Evolutionary conservation across 2,329 filamentous ascomycete species (phyloP).

Genomic region (Alternaria atra): DNA sequence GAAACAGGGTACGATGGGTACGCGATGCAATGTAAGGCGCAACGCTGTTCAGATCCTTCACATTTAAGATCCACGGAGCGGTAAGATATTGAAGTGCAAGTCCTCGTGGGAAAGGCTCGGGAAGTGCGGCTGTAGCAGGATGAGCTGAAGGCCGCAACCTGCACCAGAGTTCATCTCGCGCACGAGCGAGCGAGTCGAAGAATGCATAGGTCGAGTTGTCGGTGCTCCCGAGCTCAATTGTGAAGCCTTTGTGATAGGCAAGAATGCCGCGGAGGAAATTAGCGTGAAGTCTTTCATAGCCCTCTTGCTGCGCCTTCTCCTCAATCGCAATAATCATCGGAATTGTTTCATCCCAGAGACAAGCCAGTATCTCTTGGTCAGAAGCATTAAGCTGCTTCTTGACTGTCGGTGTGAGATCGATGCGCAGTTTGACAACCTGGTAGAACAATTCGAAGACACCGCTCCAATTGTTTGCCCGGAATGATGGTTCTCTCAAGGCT

Average conservation of each 20-base stretch:
- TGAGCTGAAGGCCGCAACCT: constrained; percentile 30
- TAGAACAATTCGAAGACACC: constrained; percentile 33
- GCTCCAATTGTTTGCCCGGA: constrained; percentile 36
- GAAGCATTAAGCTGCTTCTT: constrained; percentile 16
- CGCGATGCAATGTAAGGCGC: constrained; percentile 42
- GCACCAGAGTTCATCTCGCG: constrained; percentile 45
- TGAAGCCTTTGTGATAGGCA: not conserved
- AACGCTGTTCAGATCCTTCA: constrained; percentile 12
- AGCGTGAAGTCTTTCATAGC: constrained; percentile 19
- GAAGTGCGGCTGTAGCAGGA: constrained; percentile 37
- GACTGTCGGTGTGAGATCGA: constrained; percentile 15
- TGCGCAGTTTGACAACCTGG: constrained; percentile 24
- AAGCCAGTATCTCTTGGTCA: constrained; percentile 25
- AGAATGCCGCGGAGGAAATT: constrained; percentile 24
- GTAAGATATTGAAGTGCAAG: constrained; percentile 47
- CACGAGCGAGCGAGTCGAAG: constrained; percentile 47
- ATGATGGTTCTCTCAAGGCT: constrained; percentile 47
- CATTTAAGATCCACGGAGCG: constrained; percentile 19
- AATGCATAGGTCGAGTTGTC: constrained; percentile 41
- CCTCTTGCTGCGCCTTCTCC: constrained; percentile 26
- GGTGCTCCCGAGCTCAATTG: constrained; percentile 9
- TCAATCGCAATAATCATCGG: constrained; percentile 32
- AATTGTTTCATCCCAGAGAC: constrained; percentile 36
- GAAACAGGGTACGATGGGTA: constrained; percentile 30
- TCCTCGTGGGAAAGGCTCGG: constrained; percentile 43